Evolutionary conservation across 371 early-diverging fungal species (phyloP), one percentile per base, ranked within the genome.

Genomic region (Mortierella sp.): DNA sequence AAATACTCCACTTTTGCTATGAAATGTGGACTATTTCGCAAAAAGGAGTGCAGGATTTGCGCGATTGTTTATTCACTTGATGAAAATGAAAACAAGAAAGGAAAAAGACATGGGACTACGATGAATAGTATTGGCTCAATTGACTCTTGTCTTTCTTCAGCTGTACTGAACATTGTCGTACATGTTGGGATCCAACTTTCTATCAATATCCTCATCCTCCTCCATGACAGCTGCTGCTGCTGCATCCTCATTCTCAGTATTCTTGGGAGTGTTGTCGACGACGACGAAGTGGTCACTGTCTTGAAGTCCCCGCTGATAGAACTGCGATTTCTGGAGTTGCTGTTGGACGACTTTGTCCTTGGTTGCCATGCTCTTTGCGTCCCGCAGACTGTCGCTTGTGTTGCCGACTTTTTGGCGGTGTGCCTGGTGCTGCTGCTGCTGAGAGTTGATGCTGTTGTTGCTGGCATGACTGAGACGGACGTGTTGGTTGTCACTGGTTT

Each of bases 131-230:
- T n/a, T n/a, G n/a, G n/a, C n/a, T n/a, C n/a, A n/a, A n/a, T n/a
- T n/a, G n/a, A n/a, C n/a, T n/a, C n/a, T n/a, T n/a, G n/a, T n/a
- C n/a, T n/a, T n/a, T n/a, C n/a, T 34, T 41, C 26, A 34, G 19
- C 16, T 41, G 13, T 70, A 70, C n/a, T 70, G 70, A 14, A 58
- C 70, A 37, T 61, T 70, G 47, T 70, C 70, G n/a, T 70, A 70
- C 63, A 70, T n/a, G 44, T 70, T 47, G 22, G 34, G 34, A 34
- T 66, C 48, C 47, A 58, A 26, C 19, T 53, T 52, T 39, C 22
- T 53, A 69, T 69, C 69, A 40, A 39, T 10, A n/a, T 70, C 58
- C 10, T 47, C 70, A 10, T 70, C 47, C 29, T 70, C 70, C 11
- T 31, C 31, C 34, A 19, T 22, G 34, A 34, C 37, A 4, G 58